phyloP scores from a whole-genome alignment of 768 basidiomycete species.

The Butyriboletus loyo region DNA sequence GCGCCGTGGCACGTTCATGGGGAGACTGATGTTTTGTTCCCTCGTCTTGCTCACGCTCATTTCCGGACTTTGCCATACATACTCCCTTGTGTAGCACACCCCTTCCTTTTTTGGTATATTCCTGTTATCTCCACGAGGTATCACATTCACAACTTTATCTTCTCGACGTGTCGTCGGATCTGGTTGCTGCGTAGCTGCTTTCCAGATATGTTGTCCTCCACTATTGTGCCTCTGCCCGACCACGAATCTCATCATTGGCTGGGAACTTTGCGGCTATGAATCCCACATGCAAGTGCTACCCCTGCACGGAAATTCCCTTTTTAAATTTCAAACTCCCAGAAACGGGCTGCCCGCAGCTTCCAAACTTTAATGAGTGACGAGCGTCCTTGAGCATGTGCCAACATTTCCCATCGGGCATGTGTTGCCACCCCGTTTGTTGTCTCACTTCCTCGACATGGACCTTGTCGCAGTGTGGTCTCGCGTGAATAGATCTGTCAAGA shows the following conservation, averaged over 20 bases:
- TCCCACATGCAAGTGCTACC: constrained; percentile 9
- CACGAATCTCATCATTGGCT: constrained; percentile 4
- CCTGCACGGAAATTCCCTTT: constrained; percentile 14
- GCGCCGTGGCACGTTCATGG: constrained; percentile 35
- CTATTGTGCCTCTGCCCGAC: constrained; percentile 19
- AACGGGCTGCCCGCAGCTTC: constrained; percentile 4
- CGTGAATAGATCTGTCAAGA: constrained; percentile 8
- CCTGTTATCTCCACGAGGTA: constrained; percentile 35
- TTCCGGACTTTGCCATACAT: constrained; percentile 27
- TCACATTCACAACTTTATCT: constrained; percentile 16
- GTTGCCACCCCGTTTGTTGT: constrained; percentile 2
- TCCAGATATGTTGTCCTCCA: constrained; percentile 28
- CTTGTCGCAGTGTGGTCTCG: constrained; percentile 14
- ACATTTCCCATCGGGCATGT: constrained; percentile 8
- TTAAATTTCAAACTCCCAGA: constrained; percentile 23
- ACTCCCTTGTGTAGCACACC: constrained; percentile 17
- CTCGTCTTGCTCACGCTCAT: constrained; percentile 28
- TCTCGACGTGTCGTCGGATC: constrained; percentile 29
- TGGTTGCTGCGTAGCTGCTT: constrained; percentile 24
- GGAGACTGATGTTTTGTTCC: constrained; percentile 24
- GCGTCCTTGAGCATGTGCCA: constrained; percentile 6
- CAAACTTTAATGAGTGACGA: constrained; percentile 15
- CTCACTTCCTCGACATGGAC: constrained; percentile 24
- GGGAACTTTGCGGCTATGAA: constrained; percentile 11
- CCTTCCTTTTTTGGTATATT: constrained; percentile 22